A percentile compares a stretch with the other conserved stretches of the same genome.
These are phyloP conservation scores for Viola odorata DNA, from an alignment of 345 rosid genomes.

Conservation along the genomic window DNA sequence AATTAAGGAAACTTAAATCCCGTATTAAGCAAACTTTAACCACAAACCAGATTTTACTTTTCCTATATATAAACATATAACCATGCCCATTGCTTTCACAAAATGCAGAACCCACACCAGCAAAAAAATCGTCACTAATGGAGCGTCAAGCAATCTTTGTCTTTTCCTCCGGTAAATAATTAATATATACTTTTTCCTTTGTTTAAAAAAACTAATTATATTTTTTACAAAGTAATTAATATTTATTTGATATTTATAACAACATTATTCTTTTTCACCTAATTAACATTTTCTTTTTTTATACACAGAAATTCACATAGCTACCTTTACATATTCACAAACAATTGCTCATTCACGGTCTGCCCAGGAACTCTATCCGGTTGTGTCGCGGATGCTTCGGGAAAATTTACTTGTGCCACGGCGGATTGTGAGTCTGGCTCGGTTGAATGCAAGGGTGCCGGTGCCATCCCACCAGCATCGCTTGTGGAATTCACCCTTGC, in stretches of 20 bases:
- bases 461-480: conserved; percentile 32
- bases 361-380: conserved; percentile 42
- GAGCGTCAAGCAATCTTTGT: background rate
- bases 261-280: too few relatives aligned
- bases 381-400: conserved; percentile 20
- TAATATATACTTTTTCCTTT: background rate
- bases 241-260: background rate
- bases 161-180: conserved; percentile 5
- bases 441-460: conserved; percentile 31
- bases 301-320: conserved; percentile 16
- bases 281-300: background rate
- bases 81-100: too few relatives aligned
- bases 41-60: too few relatives aligned
- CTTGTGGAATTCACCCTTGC: conserved; percentile 36
- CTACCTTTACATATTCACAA: conserved; percentile 34
- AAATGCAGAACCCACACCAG: too few relatives aligned
- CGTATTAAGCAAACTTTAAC: too few relatives aligned
- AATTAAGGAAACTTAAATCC: too few relatives aligned
- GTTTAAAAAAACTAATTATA: background rate
- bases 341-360: conserved; percentile 44
- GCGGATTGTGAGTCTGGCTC: conserved; percentile 52
- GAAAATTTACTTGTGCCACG: conserved; percentile 32
- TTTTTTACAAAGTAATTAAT: too few relatives aligned
- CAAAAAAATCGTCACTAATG: too few relatives aligned
- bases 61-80: too few relatives aligned